A percentile compares a stretch with the other conserved stretches of the same genome.
These are phyloP conservation scores for Populus alba DNA, from an alignment of 345 rosid genomes.

Conservation along the genomic window DNA sequence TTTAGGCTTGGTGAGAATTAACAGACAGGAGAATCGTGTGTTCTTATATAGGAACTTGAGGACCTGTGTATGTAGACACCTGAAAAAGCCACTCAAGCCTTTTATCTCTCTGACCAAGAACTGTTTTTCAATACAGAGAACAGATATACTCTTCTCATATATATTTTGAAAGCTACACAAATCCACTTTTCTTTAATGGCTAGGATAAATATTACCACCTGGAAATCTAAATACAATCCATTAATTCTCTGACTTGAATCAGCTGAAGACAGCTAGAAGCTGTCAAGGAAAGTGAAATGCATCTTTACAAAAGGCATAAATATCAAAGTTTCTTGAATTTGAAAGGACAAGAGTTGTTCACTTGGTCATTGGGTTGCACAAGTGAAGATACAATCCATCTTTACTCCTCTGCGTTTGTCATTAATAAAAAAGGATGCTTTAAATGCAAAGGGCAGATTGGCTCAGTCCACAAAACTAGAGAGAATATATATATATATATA, in stretches of 20 bases:
- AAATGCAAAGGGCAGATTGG: conserved; percentile 33
- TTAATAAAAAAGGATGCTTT: conserved; percentile 36
- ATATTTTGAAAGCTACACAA: conserved; percentile 28
- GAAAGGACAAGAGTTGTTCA: conserved; percentile 54
- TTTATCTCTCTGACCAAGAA: conserved; percentile 17
- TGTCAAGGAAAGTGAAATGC: conserved; percentile 44
- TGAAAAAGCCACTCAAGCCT: background rate
- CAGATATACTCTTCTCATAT: conserved; percentile 27
- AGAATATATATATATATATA: conserved; percentile 18
- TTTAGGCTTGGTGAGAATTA: background rate
- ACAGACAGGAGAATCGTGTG: background rate
- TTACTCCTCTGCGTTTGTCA: conserved; percentile 36
- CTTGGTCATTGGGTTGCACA: conserved; percentile 29
- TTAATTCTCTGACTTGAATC: conserved; percentile 44
- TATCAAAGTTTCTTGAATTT: conserved; percentile 39
- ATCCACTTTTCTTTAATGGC: conserved; percentile 17
- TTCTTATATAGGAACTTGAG: conserved; percentile 22
- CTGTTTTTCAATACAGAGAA: conserved; percentile 19
- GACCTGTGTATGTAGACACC: conserved; percentile 3
- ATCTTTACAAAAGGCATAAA: conserved; percentile 30
- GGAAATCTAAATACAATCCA: conserved; percentile 34
- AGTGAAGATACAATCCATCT: conserved; percentile 26
- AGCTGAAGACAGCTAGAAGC: conserved; percentile 60
- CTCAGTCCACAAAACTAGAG: conserved; percentile 31
- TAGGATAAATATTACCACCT: conserved; percentile 29